These are phyloP conservation scores for Rhizomucor pusillus DNA, from an alignment of 371 early-diverging fungal species.

Conservation along the genomic window DNA sequence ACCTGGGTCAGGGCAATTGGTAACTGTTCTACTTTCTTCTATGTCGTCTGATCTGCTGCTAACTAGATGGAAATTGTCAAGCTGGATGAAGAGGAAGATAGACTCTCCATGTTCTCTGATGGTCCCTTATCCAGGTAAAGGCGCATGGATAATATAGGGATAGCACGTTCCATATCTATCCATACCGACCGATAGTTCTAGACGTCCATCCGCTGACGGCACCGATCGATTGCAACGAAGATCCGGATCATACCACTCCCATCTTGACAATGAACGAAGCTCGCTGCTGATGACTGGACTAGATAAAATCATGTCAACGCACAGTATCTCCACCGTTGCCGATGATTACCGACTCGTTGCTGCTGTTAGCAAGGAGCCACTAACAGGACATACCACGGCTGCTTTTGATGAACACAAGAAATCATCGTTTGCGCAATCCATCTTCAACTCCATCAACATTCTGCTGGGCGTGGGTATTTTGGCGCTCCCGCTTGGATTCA, in stretches of 20 bases:
- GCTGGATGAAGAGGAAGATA: slow-evolving; percentile 36
- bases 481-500: slow-evolving; percentile 62
- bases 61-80: background rate
- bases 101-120: slow-evolving; percentile 20
- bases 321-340: slow-evolving; percentile 34
- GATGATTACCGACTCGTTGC: slow-evolving; percentile 26
- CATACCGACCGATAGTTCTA: background rate
- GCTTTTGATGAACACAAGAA: slow-evolving; percentile 16
- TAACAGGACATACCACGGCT: slow-evolving; percentile 1
- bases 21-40: background rate
- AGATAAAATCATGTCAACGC: slow-evolving; percentile 27
- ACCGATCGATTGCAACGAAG: slow-evolving; percentile 1
- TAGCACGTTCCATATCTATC: no score
- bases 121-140: slow-evolving; percentile 19
- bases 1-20: slow-evolving; percentile 8
- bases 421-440: slow-evolving; percentile 49
- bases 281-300: slow-evolving; percentile 24
- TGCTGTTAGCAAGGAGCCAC: background rate
- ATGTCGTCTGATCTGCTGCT: background rate
- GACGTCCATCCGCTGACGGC: background rate
- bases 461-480: slow-evolving; percentile 63
- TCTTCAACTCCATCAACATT: slow-evolving; percentile 65
- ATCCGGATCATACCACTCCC: background rate
- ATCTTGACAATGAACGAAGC: slow-evolving; percentile 18
- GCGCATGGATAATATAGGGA: no score